Evolutionary conservation across 2,329 filamentous ascomycete species (phyloP), one percentile per base, ranked within the genome.

Genomic region (Dactylonectria estremocensis): DNA sequence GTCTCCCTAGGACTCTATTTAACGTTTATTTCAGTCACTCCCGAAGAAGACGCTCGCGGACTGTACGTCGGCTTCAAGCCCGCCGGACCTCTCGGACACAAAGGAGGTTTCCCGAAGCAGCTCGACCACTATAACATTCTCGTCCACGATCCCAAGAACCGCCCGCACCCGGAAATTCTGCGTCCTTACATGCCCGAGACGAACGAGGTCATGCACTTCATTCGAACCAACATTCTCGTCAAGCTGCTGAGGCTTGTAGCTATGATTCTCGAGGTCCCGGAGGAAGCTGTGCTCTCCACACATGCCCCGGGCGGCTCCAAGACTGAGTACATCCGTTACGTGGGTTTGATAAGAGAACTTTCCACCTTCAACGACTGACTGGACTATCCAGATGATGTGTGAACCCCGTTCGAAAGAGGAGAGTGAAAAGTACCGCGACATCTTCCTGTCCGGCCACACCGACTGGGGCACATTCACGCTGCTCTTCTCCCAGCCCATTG

Each of bases 381-480:
- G 31, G 14, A 7, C 7, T 20, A 3, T 33, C 11, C 11, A 76
- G 67, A 83, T 83, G 80, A 79, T 80, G 46, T 83, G 81, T 60
- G 74, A 77, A 40, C 80, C 80, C 2, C 75, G 81, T 5, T 73
- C 77, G 3, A 72, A 70, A 11, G 78, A 78, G 35, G 80, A 80
- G 13, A 80, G 81, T 52, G 74, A 76, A 35, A 80, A 78, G 59
- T 79, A 80, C 57, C 72, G 80, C 13, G 78, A 81, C 62, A 78
- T 81, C 16, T 83, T 79, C 75, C 78, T 81, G 3, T 75, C 80
- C 14, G 81, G 79, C n/a, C 82, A 83, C 72, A 83, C 81, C 2
- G 82, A 83, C 61, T 83, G 82, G 68, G 81, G 81, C 7, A 79
- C 78, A 5, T 72, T 81, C 45, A 83, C 81, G 0, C 76, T 84